Conservation (phyloP, 129 eudicot genomes). For the Flaveria trinervia region DNA sequence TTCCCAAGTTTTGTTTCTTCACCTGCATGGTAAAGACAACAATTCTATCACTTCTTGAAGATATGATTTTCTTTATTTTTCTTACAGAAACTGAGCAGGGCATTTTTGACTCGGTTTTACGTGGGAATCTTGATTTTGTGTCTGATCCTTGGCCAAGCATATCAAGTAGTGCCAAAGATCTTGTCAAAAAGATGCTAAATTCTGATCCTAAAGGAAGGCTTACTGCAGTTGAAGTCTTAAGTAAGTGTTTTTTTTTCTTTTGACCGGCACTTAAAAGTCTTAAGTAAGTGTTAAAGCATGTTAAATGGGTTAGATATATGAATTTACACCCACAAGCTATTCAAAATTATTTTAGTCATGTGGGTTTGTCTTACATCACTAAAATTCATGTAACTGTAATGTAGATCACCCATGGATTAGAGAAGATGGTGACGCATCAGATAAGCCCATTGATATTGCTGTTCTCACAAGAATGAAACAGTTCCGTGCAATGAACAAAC, state of each 20-base stretch:
- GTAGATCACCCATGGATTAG: slow-evolving; percentile 97
- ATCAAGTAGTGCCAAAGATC: slow-evolving; percentile 93
- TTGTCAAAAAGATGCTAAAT: slow-evolving; percentile 84
- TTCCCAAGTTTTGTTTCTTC: slow-evolving; percentile 13
- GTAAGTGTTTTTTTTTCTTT: slow-evolving; percentile 38
- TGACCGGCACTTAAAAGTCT: slow-evolving; percentile 35
- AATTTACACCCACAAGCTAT: slow-evolving; percentile 17
- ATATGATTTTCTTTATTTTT: slow-evolving; percentile 13
- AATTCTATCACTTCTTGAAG: slow-evolving; percentile 17
- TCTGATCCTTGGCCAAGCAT: slow-evolving; percentile 98
- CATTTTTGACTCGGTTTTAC: slow-evolving; percentile 78
- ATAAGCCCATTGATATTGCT: slow-evolving; percentile 95
- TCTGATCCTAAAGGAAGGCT: slow-evolving; percentile 82
- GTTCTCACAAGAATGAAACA: slow-evolving; percentile 95
- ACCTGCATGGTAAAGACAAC: slow-evolving; percentile 18
- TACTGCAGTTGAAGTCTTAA: slow-evolving; percentile 75
- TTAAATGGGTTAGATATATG: background rate
- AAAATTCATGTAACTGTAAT: slow-evolving; percentile 22
- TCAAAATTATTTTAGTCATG: background rate
- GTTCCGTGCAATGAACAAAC: slow-evolving; percentile 98
- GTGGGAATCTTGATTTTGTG: slow-evolving; percentile 88
- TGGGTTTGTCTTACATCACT: slow-evolving; percentile 7
- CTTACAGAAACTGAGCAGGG: slow-evolving; percentile 80
- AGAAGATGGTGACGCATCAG: slow-evolving; percentile 98
- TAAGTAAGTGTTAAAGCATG: slow-evolving; percentile 51